Evolutionary conservation across 1,284 basidiomycete genomes (phyloP), one percentile per base, ranked within the genome.

Genomic region (Ustilago sp.): DNA sequence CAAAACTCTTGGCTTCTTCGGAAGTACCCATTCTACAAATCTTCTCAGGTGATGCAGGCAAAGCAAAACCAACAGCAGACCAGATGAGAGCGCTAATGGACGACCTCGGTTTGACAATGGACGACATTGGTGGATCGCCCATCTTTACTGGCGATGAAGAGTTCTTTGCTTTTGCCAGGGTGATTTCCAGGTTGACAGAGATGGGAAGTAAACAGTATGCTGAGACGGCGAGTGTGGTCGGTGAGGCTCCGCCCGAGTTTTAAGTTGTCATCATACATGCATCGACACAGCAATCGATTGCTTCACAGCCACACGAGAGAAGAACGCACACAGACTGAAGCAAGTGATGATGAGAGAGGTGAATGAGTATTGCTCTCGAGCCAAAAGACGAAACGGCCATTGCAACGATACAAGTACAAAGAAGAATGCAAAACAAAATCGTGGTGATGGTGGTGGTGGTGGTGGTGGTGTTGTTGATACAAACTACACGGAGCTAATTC

Each of bases 111-210:
- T 60, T 83, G 55, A 83, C 79, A 5, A 82, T 82, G 77, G 81
- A 83, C 52, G 81, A 85, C 55, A 60, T 85, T 28, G 84, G 83
- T 28, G 82, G 81, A 19, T 71, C 73, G 4, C 82, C 83, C 32
- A 85, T 86, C 74, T 84, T 85, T 45, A 83, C 78, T 1, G 84
- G 83, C 15, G 82, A 85, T 39, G 84, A 86, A 45, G 84, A 85
- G 62, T 63, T 85, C 32, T 86, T 86, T 62, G 84, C 84, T 15
- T 86, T 85, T 60, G 83, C 84, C 13, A 77, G 84, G 15, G 81
- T 86, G 31, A 77, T 86, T 17, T 82, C 80, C 5, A 76, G 84
- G 9, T 59, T 86, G 34, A 86, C 79, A 12, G 83, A 86, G 68
- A 86, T 86, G 83, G 72, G 80, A 48, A 80, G 60, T 12, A 76